phyloP scores from a whole-genome alignment of 1,284 basidiomycete species.

The Malassezia globosa region DNA sequence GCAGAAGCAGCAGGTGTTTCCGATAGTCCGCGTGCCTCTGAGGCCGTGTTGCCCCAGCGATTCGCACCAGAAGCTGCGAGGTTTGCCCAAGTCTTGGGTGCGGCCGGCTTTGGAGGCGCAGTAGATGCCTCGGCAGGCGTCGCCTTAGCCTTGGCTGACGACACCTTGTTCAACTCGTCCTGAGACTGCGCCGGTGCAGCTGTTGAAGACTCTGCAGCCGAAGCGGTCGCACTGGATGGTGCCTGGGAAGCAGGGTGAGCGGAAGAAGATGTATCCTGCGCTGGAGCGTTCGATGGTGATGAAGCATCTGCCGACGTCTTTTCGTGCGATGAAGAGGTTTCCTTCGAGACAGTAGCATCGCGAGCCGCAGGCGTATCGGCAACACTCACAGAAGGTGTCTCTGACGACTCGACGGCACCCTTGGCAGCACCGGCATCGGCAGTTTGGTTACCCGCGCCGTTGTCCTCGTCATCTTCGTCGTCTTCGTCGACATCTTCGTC shows the following conservation, averaged over 20 bases:
- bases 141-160: constrained; percentile 10
- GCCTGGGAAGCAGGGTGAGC: neutral
- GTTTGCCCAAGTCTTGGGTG: constrained; percentile 45
- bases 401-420: constrained; percentile 22
- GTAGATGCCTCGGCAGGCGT: neutral
- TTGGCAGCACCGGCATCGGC: no score
- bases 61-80: constrained; percentile 38
- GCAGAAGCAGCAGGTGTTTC: constrained; percentile 23
- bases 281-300: constrained; percentile 27
- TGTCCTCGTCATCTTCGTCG: constrained; percentile 21
- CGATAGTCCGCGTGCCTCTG: constrained; percentile 20
- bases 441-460: no score
- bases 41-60: constrained; percentile 40
- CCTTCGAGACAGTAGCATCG: constrained; percentile 23
- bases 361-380: constrained; percentile 16
- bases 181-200: constrained; percentile 20
- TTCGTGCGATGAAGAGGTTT: constrained; percentile 26
- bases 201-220: constrained; percentile 47
- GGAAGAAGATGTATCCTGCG: constrained; percentile 15
- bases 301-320: constrained; percentile 25
- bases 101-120: constrained; percentile 6
- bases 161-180: constrained; percentile 8
- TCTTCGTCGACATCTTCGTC: constrained; percentile 50
- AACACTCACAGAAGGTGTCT: constrained; percentile 13
- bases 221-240: constrained; percentile 24